Percentiles rank a stretch among this genome's conserved stretches.
Conservation (phyloP, 2,329 filamentous ascomycete genomes). For the Aspergillus sp. region DNA sequence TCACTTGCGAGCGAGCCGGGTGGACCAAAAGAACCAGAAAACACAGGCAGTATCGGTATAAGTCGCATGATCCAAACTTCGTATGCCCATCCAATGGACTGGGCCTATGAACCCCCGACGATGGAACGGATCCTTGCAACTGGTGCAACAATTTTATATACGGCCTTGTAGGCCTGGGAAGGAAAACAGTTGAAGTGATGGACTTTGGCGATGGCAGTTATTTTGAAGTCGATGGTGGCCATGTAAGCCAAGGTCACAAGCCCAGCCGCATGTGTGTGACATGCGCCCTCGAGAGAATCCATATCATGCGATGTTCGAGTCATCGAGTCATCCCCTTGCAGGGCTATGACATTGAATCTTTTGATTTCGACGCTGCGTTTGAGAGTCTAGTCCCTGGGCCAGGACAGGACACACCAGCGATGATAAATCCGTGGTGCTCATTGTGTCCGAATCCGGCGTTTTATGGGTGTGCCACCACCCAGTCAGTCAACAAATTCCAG, state of each 20-base stretch:
- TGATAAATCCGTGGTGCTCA: constrained; percentile 31
- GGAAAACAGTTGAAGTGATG: constrained; percentile 28
- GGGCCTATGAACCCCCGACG: constrained; percentile 24
- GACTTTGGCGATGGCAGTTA: constrained; percentile 29
- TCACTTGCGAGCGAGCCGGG: background rate
- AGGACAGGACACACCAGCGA: constrained; percentile 9
- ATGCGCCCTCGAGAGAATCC: constrained; percentile 31
- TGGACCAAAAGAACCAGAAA: background rate
- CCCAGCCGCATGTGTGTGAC: constrained; percentile 33
- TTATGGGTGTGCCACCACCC: constrained; percentile 24
- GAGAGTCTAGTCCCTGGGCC: constrained; percentile 13
- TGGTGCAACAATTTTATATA: constrained; percentile 39
- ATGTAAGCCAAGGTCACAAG: constrained; percentile 24
- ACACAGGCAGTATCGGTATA: background rate
- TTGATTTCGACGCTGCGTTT: constrained; percentile 23
- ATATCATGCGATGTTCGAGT: constrained; percentile 29
- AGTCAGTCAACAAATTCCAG: constrained; percentile 8
- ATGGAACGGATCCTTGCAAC: constrained; percentile 26
- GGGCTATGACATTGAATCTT: constrained; percentile 6
- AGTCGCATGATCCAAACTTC: constrained; percentile 29
- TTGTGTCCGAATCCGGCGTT: constrained; percentile 37
- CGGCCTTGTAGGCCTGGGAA: constrained; percentile 35
- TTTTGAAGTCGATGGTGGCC: constrained; percentile 35
- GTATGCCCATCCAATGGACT: constrained; percentile 37
- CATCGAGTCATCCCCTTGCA: constrained; percentile 26